Evolutionary conservation across 73 alveolate genomes (phyloP), one percentile per base, ranked within the genome.

Genomic region (Blepharisma japonicum): DNA sequence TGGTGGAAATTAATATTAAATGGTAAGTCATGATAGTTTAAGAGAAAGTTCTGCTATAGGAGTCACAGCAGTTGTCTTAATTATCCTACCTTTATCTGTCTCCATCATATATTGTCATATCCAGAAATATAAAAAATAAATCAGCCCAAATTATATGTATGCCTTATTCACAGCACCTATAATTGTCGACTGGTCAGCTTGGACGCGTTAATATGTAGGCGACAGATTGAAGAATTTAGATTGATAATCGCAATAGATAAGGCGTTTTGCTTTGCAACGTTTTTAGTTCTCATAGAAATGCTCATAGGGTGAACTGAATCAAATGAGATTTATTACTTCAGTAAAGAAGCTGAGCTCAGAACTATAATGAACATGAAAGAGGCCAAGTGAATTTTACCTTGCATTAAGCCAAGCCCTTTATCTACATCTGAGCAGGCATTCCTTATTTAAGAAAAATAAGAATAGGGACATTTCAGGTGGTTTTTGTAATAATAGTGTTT

Each of bases 301-400:
- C 38, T 61, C 47, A 9, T 61, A 14, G 74, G 74, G 0, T 61
- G 74, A 39, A 61, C 74, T 61, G 74, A 14, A 61, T n/a, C 74
- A 14, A 39, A 61, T 25, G 74, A 48, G 18, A 5, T 14, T 14
- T 20, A 11, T 61, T 61, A 8, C 14, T 20, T 20, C 39, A 61
- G 50, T 5, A 39, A 61, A 5, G 74, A 61, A 1, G 14, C 74
- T n/a, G 18, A 14, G 48, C 18, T 61, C 18, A n/a, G 48, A 20
- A 25, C 23, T 61, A 8, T 61, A 14, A 61, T 61, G 74, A 61
- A 5, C 18, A n/a, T 14, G 23, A 25, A 61, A 61, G 23, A 61
- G 5, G 38, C 74, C 14, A 39, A 61, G 11, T 61, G 74, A 14
- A 14, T 14, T 5, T 20, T 61, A 39, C 14, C 14, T 14, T 61